Base-by-base conservation (phyloP, 2,329 filamentous ascomycete genomes). In the Penicillium palitans region DNA sequence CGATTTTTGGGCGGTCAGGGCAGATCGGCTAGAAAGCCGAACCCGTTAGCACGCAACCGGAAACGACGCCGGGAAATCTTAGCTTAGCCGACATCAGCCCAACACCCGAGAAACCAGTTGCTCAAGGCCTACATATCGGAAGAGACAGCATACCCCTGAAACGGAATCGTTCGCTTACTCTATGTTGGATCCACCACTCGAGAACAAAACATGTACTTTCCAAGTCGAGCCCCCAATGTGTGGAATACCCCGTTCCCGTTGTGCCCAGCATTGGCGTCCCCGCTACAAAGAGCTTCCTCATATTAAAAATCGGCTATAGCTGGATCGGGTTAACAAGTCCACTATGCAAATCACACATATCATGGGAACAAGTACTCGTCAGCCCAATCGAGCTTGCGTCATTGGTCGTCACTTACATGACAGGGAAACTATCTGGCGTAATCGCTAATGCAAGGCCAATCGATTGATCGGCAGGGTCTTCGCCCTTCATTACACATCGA, bases 1-100 rank as follows among this genome's bases (percentile, higher is more conserved):
- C 37, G 41, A 29, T 31, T 31, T 21, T 15, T 21, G 19, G 40
- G 29, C 21, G 33, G 27, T 45, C 40, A 40, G 27, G 7, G 19
- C 24, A 49, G 40, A 46, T 64, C 62, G 62, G 62, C 51, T 19
- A 63, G 47, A 63, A 59, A 48, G 56, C 62, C 62, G 62, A 58
- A 50, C 39, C n/a, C 29, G 33, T 39, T 49, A 37, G 29, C n/a
- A 54, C 41, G 49, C 56, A 47, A 52, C 52, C 56, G 59, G 56
- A 49, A 51, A 47, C 39, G 46, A 45, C 17, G 7, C 35, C 45
- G 35, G 41, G 24, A 6, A 55, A 51, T 52, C 4, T 51, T n/a
- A 42, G 17, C 27, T 56, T 57, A 19, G 40, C 57, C 37, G 44
- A 54, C 24, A n/a, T n/a, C 35, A 42, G 42, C 49, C 49, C 39